Conservation (phyloP, 768 basidiomycete genomes). For the Lanmaoa pseudosensibilis region DNA sequence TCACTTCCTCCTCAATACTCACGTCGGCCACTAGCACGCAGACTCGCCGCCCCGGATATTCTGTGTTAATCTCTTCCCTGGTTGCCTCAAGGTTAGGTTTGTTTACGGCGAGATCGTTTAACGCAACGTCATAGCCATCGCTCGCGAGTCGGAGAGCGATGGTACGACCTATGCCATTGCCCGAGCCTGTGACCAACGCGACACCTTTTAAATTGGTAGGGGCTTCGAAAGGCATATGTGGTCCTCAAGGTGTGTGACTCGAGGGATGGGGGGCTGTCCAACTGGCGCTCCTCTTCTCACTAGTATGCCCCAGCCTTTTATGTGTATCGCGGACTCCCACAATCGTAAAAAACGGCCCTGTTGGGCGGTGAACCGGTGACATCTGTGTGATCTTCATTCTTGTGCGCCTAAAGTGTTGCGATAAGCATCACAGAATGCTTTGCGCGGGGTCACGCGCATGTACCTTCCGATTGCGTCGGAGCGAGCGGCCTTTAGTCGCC, state of each 20-base stretch:
- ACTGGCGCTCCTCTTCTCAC: neutral
- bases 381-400: neutral
- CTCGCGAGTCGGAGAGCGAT: slow-evolving; percentile 38
- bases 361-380: no score
- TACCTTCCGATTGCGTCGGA: neutral
- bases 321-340: neutral
- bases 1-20: slow-evolving; percentile 31
- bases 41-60: slow-evolving; percentile 9
- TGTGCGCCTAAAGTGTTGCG: neutral
- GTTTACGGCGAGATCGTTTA: slow-evolving; percentile 35
- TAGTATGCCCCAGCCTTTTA: neutral
- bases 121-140: slow-evolving; percentile 37
- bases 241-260: neutral
- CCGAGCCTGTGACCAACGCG: slow-evolving; percentile 34
- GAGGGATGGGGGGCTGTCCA: neutral
- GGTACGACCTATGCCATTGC: slow-evolving; percentile 34
- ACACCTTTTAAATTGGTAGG: slow-evolving; percentile 25
- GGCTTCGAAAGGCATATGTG: slow-evolving; percentile 6
- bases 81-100: slow-evolving; percentile 14
- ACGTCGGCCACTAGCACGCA: slow-evolving; percentile 25
- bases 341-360: neutral
- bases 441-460: neutral
- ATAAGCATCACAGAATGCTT: neutral
- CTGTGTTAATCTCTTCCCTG: slow-evolving; percentile 14
- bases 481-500: neutral